Evolutionary conservation across 2,329 filamentous ascomycete genomes (phyloP), one percentile per base, ranked within the genome.

Genomic region (Neofusicoccum parvum): DNA sequence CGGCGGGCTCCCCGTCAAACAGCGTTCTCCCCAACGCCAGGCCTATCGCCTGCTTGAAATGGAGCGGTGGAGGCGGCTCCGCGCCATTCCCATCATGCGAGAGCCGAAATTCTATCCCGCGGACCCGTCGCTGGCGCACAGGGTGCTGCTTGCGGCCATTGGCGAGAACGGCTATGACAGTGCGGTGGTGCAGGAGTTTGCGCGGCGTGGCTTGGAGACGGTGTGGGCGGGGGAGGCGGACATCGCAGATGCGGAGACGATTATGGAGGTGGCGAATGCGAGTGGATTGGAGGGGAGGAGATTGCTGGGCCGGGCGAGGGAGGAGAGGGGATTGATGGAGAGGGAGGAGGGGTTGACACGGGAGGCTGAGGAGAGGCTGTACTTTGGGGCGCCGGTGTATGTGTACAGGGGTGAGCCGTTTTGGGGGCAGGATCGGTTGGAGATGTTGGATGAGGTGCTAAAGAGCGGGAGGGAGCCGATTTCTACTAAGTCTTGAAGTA

Each of bases 1-100:
- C 1, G 73, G 74, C 14, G 74, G 74, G 2, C 70, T 76, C 0
- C 73, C 74, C 4, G 72, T 76, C 7, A 75, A 75, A 56, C 69
- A 76, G 53, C 73, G 74, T 39, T 64, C 74, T 3, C 17, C 60
- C 7, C 74, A 76, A 50, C 66, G 74, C 9, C 73, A 75, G 51
- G 71, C 71, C 11, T 76, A 76, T 59, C 71, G 74, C 1, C 64
- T 76, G 0, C 15, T 66, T 6, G 66, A 68, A 9, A 65, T 68
- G 27, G 59, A 68, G 54, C 70, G 74, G 23, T 76, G 74, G 74
- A 62, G 66, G n/a, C 64, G 67, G 7, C 69, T 73, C 36, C 71
- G 71, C 27, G 48, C 68, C 27, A 68, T 75, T 1, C 73, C 73
- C 1, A 65, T 75, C n/a, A 72, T 74, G 3, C 63, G 46, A 12